phyloP scores from a whole-genome alignment of 208 protist species.

The Leishmania amazonensis region DNA sequence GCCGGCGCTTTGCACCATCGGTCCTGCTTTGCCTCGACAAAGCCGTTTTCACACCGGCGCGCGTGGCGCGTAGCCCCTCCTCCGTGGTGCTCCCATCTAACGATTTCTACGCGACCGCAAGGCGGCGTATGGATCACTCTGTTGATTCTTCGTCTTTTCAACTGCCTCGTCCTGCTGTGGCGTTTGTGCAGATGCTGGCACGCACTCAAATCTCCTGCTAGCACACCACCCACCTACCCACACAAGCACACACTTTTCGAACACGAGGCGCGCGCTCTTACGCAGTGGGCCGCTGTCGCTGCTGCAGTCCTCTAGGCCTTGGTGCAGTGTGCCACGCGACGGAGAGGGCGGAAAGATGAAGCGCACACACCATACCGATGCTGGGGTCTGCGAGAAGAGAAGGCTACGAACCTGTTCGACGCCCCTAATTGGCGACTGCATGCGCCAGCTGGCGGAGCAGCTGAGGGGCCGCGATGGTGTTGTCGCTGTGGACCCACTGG shows the following conservation, averaged over 20 bases:
- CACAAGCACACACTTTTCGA: neutral
- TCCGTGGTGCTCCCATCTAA: neutral
- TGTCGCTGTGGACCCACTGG: slow-evolving; percentile 1
- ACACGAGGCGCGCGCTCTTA: neutral
- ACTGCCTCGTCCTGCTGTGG: neutral
- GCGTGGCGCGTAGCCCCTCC: neutral
- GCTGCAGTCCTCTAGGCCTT: neutral
- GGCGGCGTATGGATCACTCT: neutral
- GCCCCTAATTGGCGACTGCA: slow-evolving; percentile 3
- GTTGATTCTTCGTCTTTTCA: neutral
- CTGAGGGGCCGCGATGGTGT: neutral
- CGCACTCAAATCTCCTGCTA: neutral
- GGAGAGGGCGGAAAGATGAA: neutral
- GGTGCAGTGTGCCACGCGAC: neutral
- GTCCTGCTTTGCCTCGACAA: neutral
- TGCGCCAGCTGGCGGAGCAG: neutral
- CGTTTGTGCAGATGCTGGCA: neutral
- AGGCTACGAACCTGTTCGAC: neutral
- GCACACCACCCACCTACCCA: neutral
- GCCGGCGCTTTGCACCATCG: neutral
- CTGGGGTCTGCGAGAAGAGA: neutral
- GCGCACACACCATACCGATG: neutral
- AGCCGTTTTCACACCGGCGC: neutral
- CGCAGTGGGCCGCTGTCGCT: neutral
- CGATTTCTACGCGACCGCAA: neutral